Evolutionary conservation across 441 rosid species (phyloP).

Genomic region (Populus hybrid): DNA sequence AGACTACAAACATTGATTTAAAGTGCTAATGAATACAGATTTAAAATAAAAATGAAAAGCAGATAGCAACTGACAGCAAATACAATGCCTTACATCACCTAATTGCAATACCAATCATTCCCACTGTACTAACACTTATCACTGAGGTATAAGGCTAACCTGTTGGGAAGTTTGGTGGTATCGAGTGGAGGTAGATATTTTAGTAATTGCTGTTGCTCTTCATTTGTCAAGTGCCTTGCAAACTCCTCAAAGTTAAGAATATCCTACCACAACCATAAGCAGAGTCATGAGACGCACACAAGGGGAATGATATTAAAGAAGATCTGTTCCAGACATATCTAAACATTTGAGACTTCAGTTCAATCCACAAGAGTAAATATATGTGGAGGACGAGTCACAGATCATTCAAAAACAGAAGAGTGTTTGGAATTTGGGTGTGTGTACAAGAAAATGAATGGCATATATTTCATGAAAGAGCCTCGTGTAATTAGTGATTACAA

Average conservation of each 20-base stretch:
- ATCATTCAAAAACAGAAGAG: neutral
- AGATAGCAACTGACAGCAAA: neutral
- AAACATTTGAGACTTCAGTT: neutral
- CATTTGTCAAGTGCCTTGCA: slow-evolving; percentile 51
- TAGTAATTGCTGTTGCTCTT: slow-evolving; percentile 73
- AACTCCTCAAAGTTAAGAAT: slow-evolving; percentile 79
- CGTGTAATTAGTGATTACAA: neutral
- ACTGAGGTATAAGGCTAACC: slow-evolving; percentile 35
- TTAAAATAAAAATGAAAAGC: neutral
- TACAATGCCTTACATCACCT: neutral
- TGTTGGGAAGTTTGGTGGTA: slow-evolving; percentile 48
- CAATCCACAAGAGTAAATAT: slow-evolving; percentile 2
- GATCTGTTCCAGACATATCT: neutral
- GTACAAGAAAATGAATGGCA: neutral
- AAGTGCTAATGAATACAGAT: neutral
- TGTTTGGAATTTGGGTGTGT: neutral
- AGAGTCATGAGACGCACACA: slow-evolving; percentile 5
- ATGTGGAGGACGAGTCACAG: neutral
- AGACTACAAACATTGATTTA: neutral
- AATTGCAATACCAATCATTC: neutral
- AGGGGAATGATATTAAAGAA: neutral
- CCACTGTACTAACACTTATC: neutral
- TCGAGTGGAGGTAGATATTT: slow-evolving; percentile 69
- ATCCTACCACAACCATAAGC: slow-evolving; percentile 42
- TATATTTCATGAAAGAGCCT: neutral